Conservation (phyloP, 495 filamentous ascomycete species). For the Hypoxylon rickii region DNA sequence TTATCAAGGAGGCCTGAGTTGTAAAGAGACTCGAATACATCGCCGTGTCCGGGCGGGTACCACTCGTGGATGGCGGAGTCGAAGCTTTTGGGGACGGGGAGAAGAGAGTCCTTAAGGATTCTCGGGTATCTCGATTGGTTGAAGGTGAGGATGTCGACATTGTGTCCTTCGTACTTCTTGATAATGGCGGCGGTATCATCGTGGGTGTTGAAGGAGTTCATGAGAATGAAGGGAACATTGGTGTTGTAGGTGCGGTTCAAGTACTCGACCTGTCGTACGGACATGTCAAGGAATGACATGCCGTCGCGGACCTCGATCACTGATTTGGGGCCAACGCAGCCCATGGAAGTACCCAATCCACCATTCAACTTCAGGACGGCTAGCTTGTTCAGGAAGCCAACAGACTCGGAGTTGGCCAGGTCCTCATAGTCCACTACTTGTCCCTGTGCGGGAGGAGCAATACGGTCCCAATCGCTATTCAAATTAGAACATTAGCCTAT, state of each 20-base stretch:
- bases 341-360: constrained; percentile 99
- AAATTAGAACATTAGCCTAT: constrained; percentile 32
- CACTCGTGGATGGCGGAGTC: constrained; percentile 91
- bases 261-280: constrained; percentile 98
- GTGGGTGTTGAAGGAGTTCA: constrained; percentile 99
- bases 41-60: constrained; percentile 99
- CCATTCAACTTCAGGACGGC: constrained; percentile 99
- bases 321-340: constrained; percentile 98
- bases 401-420: constrained; percentile 82
- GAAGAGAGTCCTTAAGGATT: constrained; percentile 96
- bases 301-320: constrained; percentile 99
- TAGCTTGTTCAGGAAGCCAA: constrained; percentile 94
- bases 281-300: constrained; percentile 99
- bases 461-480: constrained; percentile 85
- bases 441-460: constrained; percentile 83
- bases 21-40: constrained; percentile 99
- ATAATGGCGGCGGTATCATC: constrained; percentile 98
- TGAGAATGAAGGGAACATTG: constrained; percentile 97
- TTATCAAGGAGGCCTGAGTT: constrained; percentile 98
- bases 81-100: constrained; percentile 89
- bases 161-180: constrained; percentile 99
- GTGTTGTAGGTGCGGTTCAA: constrained; percentile 97
- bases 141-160: constrained; percentile 99
- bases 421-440: constrained; percentile 94
- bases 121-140: constrained; percentile 99